phyloP scores from a whole-genome alignment of 495 filamentous ascomycete genomes.

The Staphylotrichum tortipilum region DNA sequence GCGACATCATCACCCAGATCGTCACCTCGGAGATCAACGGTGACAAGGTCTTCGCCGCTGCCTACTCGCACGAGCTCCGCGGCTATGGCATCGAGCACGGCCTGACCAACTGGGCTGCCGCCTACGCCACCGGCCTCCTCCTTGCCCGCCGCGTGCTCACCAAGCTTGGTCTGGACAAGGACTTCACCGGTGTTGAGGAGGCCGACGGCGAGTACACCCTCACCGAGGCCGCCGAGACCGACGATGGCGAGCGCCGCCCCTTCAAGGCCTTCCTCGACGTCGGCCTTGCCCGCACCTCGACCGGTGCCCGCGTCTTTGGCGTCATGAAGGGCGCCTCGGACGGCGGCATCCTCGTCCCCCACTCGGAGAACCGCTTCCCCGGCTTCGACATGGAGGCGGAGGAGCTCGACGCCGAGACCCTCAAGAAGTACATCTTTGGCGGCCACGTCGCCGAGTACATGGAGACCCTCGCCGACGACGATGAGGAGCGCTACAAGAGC shows the following conservation, averaged over 20 bases:
- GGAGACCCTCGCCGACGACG: conserved; percentile 98
- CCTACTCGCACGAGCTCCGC: conserved; percentile 97
- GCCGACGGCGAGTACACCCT: conserved; percentile 86
- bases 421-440: conserved; percentile 98
- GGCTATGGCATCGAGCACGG: conserved; percentile 95
- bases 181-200: conserved; percentile 91
- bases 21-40: conserved; percentile 92
- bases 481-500: conserved; percentile 98
- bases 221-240: conserved; percentile 81
- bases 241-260: conserved; percentile 81
- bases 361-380: conserved; percentile 98
- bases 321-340: conserved; percentile 99
- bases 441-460: conserved; percentile 99
- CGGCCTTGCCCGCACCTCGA: conserved; percentile 91
- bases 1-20: conserved; percentile 97
- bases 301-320: conserved; percentile 95
- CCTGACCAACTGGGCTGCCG: conserved; percentile 98
- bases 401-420: conserved; percentile 90
- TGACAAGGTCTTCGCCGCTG: conserved; percentile 88
- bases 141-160: conserved; percentile 90
- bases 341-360: conserved; percentile 91
- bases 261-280: conserved; percentile 99
- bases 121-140: conserved; percentile 93
- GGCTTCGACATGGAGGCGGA: conserved; percentile 94
- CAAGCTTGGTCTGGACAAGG: conserved; percentile 89